These are phyloP conservation scores for Acmispon strigosus DNA, from an alignment of 306 rosid species.

Conservation along the genomic window DNA sequence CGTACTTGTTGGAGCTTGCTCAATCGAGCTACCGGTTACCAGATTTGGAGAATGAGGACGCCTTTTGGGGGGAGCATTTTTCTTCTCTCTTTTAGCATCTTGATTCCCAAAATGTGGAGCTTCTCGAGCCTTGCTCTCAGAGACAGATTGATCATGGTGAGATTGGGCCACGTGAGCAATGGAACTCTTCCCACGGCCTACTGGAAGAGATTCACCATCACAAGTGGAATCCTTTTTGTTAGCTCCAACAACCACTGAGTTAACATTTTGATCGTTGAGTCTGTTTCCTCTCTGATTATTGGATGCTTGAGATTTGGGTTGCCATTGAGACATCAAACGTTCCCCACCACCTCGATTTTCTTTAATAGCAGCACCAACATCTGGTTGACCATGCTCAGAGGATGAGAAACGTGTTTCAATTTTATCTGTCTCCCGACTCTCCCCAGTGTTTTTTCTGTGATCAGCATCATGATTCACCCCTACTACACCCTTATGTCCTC, in stretches of 20 bases:
- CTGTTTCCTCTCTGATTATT: conserved; percentile 39
- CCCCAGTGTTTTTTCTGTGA: conserved; percentile 40
- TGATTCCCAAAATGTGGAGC: conserved; percentile 32
- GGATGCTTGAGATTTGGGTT: conserved; percentile 66
- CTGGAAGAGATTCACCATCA: conserved; percentile 27
- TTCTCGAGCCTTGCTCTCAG: conserved; percentile 37
- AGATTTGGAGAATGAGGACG: conserved; percentile 46
- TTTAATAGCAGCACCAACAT: conserved; percentile 35
- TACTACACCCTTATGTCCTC: conserved; percentile 45
- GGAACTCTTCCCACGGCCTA: conserved; percentile 25
- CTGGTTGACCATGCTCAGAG: conserved; percentile 42
- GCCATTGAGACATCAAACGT: conserved; percentile 64
- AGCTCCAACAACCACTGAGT: conserved; percentile 28
- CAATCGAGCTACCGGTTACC: conserved; percentile 32
- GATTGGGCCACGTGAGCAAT: conserved; percentile 23
- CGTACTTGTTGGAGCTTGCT: conserved; percentile 32
- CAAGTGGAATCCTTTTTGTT: conserved; percentile 28
- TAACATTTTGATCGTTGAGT: conserved; percentile 35
- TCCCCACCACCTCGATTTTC: conserved; percentile 63
- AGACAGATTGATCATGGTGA: conserved; percentile 34
- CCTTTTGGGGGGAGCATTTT: conserved; percentile 40
- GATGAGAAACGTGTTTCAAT: conserved; percentile 28
- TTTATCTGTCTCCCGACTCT: conserved; percentile 36
- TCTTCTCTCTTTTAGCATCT: conserved; percentile 55
- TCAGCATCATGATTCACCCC: conserved; percentile 49